These are phyloP conservation scores for Dothistroma pini DNA, from an alignment of 2,329 filamentous ascomycete genomes.

Conservation along the genomic window DNA sequence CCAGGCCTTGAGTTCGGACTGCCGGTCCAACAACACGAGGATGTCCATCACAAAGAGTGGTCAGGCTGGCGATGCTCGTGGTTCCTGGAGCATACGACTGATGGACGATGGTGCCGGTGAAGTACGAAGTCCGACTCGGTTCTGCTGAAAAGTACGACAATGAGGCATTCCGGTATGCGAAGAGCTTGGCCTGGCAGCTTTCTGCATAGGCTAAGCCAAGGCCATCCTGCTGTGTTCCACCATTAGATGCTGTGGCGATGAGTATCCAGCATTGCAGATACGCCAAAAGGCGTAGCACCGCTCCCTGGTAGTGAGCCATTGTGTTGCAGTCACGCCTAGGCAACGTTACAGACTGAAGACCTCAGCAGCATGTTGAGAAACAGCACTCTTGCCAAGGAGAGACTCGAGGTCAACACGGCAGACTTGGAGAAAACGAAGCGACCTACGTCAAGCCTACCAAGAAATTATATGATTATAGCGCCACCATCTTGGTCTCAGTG, in stretches of 20 bases:
- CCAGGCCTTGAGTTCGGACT: not conserved
- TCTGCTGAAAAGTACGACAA: not conserved
- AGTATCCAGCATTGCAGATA: not conserved
- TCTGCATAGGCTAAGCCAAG: not conserved
- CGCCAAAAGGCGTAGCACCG: not conserved
- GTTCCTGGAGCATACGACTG: not conserved
- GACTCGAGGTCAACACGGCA: not conserved
- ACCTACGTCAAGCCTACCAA: not conserved
- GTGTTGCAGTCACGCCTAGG: not conserved
- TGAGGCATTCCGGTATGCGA: not conserved
- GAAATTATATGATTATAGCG: not conserved
- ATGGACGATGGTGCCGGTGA: not conserved
- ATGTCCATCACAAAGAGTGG: constrained; percentile 26
- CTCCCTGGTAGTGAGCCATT: not conserved
- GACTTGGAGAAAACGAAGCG: not conserved
- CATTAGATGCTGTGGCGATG: not conserved
- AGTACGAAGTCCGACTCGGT: not conserved
- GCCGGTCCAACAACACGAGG: constrained; percentile 20
- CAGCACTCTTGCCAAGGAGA: not conserved
- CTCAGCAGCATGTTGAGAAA: not conserved
- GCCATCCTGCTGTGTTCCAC: not conserved
- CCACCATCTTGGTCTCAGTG: not conserved
- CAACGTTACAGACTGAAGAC: not conserved
- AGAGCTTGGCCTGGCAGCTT: not conserved
- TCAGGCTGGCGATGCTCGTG: constrained; percentile 5